A percentile compares a stretch with the other conserved stretches of the same genome.
These are phyloP conservation scores for Phalaenopsis hybrid DNA, from an alignment of 116 monocot genomes.

Conservation along the genomic window DNA sequence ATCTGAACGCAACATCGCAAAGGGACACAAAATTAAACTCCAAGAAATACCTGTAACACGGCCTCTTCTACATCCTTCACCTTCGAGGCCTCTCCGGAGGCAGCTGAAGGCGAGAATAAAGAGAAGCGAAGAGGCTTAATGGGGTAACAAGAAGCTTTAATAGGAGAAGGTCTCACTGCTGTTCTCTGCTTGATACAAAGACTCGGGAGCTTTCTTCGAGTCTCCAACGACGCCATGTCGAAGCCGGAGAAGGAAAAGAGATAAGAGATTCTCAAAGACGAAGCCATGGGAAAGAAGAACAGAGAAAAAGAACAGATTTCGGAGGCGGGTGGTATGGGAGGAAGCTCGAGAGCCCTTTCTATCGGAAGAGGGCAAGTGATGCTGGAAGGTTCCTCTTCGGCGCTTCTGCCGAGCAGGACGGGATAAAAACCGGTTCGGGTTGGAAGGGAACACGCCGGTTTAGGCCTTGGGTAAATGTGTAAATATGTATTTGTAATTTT, in stretches of 20 bases:
- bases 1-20: not conserved
- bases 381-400: no score
- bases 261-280: no score
- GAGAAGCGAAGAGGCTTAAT: not conserved
- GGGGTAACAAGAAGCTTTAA: not conserved
- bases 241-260: no score
- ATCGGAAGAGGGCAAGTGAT: no score
- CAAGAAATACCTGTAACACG: not conserved
- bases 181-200: not conserved
- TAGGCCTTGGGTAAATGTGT: not conserved
- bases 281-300: no score
- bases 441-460: not conserved
- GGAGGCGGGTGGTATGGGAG: no score
- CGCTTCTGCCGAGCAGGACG: no score
- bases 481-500: not conserved
- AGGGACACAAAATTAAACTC: not conserved
- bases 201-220: not conserved
- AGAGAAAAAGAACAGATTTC: no score
- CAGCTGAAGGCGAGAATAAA: not conserved
- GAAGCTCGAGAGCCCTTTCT: no score
- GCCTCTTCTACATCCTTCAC: not conserved
- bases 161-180: not conserved
- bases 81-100: conserved; percentile 3
- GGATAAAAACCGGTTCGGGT: no score
- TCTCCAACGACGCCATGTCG: not conserved